phyloP scores from a whole-genome alignment of 495 filamentous ascomycete genomes.

The Lophiostoma macrostomum region DNA sequence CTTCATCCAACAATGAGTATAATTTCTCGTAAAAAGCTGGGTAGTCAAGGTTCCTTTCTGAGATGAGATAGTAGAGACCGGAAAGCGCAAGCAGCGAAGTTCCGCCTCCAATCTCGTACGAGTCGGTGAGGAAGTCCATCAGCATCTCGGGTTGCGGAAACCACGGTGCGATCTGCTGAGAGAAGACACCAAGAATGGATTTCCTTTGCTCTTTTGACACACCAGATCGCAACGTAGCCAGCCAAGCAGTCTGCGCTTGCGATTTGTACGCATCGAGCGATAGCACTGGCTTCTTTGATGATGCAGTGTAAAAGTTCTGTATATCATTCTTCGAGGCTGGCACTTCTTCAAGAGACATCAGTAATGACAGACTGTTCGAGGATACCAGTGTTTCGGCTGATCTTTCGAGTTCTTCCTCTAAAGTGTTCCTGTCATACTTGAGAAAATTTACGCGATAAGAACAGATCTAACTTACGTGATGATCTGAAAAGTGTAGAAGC shows the following conservation, averaged over 20 bases:
- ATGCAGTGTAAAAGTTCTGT: conserved; percentile 51
- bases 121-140: conserved; percentile 97
- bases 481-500: conserved; percentile 72
- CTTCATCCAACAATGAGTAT: conserved; percentile 82
- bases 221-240: conserved; percentile 66
- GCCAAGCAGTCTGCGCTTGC: conserved; percentile 77
- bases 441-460: not conserved
- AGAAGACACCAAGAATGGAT: conserved; percentile 67
- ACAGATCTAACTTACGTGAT: conserved; percentile 56
- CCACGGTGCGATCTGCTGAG: conserved; percentile 77
- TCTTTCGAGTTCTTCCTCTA: conserved; percentile 1
- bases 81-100: conserved; percentile 84
- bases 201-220: conserved; percentile 75
- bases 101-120: conserved; percentile 79
- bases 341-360: conserved; percentile 49
- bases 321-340: conserved; percentile 54
- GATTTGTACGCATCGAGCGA: conserved; percentile 62
- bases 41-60: conserved; percentile 91
- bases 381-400: not conserved
- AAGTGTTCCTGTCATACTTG: conserved; percentile 2
- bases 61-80: conserved; percentile 92
- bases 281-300: conserved; percentile 49
- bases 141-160: conserved; percentile 80
- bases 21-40: conserved; percentile 91
- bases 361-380: conserved; percentile 25